Evolutionary conservation across 257 asterid genomes (phyloP), one percentile per base, ranked within the genome.

Genomic region (Solanum pinnatisectum): DNA sequence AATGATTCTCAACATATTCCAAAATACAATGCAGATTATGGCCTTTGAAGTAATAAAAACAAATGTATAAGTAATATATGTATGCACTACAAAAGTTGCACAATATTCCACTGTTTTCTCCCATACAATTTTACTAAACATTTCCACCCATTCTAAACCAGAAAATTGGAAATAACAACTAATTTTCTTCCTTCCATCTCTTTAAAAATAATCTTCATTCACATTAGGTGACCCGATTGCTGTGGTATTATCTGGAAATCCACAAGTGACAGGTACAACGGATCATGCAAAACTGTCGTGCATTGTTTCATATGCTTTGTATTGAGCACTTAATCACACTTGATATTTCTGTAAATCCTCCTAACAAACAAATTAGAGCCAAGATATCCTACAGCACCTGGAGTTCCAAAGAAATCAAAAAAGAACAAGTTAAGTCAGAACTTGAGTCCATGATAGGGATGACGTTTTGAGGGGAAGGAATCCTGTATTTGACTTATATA

Each of bases 321-420:
- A n/a, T 46, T 49, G 5, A 52, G 70, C 85, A 30, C 44, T 88
- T 85, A 92, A 86, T 92, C 95, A 85, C 95, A 91, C 86, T 92
- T 92, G 89, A 92, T 91, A 73, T 92, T 92, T 87, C 91, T 89
- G 91, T 91, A 92, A 78, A 92, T 92, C 89, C 93, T 89, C 84
- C 93, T 84, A 63, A 92, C 91, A 60, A 92, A 92, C 89, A 92
- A 82, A 77, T 90, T 89, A 5, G 95, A 92, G 83, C 93, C 95
- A 42, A 92, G 86, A 85, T 90, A 90, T 22, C 93, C 95, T 73
- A 92, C 91, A 33, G 95, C 93, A 56, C 93, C 95, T 92, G 90
- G 39, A 90, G 71, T 52, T 36, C 42, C 78, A 74, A 74, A 36
- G 22, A 32, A 40, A 81, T 59, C 70, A 49, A 65, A 9, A 70